Evolutionary conservation across 169 alveolate genomes (phyloP), one percentile per base, ranked within the genome.

Genomic region (Plasmodium blacklocki): DNA sequence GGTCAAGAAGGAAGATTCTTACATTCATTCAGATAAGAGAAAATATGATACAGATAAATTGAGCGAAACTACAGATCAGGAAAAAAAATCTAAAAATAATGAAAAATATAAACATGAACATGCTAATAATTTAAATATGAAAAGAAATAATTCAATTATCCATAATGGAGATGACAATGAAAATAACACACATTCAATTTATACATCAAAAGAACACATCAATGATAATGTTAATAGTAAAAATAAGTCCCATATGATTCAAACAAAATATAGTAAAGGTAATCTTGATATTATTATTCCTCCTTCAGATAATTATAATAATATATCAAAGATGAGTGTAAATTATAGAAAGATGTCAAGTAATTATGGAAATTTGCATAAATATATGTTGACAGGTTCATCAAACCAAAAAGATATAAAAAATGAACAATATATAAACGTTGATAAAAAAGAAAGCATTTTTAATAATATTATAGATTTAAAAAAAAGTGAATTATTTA

Each of bases 21-120:
- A 43, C 12, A 15, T 26, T 6, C 29, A 15, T 52, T 78, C 67
- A 47, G 67, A 64, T 50, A 78, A 58, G 67, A 78, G 54, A 78
- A 78, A 32, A 78, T 12, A 3, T 78, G 49, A 56, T 39, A 47
- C 19, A 11, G 19, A 14, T 11, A 60, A 66, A 49, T 39, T 39
- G 23, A 9, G 23, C 52, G 67, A 71, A 9, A 0, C 3, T 29
- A 7, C 23, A 0, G 47, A 62, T 43, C 23, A 19, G 18, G 64
- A 64, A 23, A 14, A 47, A 50, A 64, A 18, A 56, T 6, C 2
- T 12, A 78, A 14, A 70, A 5, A 78, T 14, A 19, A 26, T 14
- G 63, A 78, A 70, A n/a, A 26, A 0, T n/a, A 50, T 2, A 26
- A 56, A n/a, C 9, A 64, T 64, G 14, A 45, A 47, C 29, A 32